Evolutionary conservation across 352 stramenopile species (phyloP).

Genomic region (Phytopythium cucurbitacearum): DNA sequence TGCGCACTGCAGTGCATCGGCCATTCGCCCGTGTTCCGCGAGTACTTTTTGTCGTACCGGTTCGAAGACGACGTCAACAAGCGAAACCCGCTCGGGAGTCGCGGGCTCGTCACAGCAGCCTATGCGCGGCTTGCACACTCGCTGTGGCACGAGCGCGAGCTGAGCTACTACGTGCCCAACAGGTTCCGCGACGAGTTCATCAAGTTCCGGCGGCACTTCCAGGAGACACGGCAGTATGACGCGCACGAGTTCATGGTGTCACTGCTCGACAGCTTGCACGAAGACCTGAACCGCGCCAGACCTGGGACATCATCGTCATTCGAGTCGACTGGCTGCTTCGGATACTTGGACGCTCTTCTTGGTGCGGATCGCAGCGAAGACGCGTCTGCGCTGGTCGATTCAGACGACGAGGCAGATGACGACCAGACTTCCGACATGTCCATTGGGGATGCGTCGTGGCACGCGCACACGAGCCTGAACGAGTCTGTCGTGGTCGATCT

Average conservation of each 20-base stretch:
- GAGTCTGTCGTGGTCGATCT: conserved; percentile 95
- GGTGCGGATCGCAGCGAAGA: conserved; percentile 45
- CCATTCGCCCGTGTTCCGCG: conserved; percentile 91
- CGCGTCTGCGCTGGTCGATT: background rate
- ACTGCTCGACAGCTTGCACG: conserved; percentile 97
- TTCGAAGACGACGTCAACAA: conserved; percentile 93
- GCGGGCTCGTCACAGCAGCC: conserved; percentile 85
- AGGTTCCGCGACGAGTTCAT: conserved; percentile 72
- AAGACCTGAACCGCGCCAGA: conserved; percentile 95
- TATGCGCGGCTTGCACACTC: conserved; percentile 81
- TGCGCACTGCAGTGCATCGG: conserved; percentile 90
- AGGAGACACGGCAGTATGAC: conserved; percentile 93
- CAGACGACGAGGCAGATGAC: conserved; percentile 2
- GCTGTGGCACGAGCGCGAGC: conserved; percentile 56
- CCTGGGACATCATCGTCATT: conserved; percentile 36
- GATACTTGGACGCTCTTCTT: conserved; percentile 16
- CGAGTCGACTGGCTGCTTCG: conserved; percentile 12
- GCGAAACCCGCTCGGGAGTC: conserved; percentile 90
- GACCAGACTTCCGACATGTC: conserved; percentile 49
- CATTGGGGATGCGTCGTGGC: conserved; percentile 90
- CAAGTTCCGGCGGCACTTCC: conserved; percentile 52
- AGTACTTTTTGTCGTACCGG: conserved; percentile 93
- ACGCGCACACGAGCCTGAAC: conserved; percentile 88
- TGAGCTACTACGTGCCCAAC: conserved; percentile 40
- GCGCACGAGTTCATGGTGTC: conserved; percentile 94